phyloP scores from a whole-genome alignment of 495 filamentous ascomycete genomes.

The Poronia punctata region DNA sequence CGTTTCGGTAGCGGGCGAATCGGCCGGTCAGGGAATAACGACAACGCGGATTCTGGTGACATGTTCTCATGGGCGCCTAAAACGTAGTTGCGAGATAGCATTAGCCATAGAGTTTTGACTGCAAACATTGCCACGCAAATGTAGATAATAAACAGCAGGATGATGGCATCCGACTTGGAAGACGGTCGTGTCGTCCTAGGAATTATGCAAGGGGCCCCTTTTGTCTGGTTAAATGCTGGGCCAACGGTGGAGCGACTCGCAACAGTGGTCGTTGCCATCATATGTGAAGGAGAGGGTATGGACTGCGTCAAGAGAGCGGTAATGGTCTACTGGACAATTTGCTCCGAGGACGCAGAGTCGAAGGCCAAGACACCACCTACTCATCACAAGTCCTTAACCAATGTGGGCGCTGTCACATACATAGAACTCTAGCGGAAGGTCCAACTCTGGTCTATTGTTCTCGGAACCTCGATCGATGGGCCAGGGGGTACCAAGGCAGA shows the following conservation, averaged over 20 bases:
- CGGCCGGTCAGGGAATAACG: slow-evolving; percentile 76
- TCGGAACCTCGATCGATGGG: neutral
- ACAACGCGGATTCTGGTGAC: slow-evolving; percentile 67
- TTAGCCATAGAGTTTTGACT: slow-evolving; percentile 26
- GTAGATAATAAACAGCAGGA: neutral
- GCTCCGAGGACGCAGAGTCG: neutral
- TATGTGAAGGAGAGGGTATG: neutral
- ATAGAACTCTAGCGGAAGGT: slow-evolving; percentile 1
- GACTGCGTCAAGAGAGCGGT: neutral
- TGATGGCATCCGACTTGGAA: neutral
- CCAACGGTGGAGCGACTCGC: neutral
- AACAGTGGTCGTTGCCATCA: too few relatives aligned
- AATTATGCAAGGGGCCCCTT: neutral
- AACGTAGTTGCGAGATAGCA: slow-evolving; percentile 15
- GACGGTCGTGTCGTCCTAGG: neutral
- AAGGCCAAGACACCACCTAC: slow-evolving; percentile 10
- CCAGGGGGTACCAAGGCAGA: neutral
- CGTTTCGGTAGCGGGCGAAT: slow-evolving; percentile 91
- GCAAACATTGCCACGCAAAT: slow-evolving; percentile 16
- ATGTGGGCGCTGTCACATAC: slow-evolving; percentile 5
- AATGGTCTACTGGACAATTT: neutral
- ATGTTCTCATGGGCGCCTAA: slow-evolving; percentile 27
- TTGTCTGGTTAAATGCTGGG: neutral
- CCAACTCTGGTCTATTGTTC: neutral
- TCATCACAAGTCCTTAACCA: slow-evolving; percentile 9